These are phyloP conservation scores for Tetrahymena elliotti DNA, from an alignment of 73 alveolate species.

Conservation along the genomic window DNA sequence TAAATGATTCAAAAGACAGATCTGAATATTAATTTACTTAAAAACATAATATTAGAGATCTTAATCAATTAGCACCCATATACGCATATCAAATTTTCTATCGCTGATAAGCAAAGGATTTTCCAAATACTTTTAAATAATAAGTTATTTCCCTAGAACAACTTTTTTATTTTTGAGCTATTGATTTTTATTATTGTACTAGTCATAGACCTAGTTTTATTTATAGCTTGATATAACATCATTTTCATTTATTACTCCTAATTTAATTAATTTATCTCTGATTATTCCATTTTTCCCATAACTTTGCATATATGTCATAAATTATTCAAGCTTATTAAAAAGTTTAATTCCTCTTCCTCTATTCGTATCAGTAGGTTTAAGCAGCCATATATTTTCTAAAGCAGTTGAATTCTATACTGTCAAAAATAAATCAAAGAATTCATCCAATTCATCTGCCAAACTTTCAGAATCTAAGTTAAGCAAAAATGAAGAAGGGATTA, in stretches of 20 bases:
- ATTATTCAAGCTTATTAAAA: conserved; percentile 17
- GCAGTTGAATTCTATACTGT: neutral
- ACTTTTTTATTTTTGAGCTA: neutral
- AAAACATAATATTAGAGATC: conserved; percentile 7
- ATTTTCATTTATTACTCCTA: neutral
- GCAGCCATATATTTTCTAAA: conserved; percentile 7
- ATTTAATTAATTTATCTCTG: neutral
- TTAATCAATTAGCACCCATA: conserved; percentile 54
- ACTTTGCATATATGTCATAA: neutral
- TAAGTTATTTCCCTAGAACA: conserved; percentile 7
- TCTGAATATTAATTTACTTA: neutral
- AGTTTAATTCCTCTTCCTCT: conserved; percentile 39
- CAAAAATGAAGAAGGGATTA: neutral
- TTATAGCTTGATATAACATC: neutral
- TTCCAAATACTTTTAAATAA: conserved; percentile 65
- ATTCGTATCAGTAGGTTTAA: conserved; percentile 32
- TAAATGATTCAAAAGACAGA: neutral
- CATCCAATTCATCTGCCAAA: neutral
- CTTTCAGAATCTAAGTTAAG: neutral
- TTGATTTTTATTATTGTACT: neutral
- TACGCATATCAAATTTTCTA: conserved; percentile 61
- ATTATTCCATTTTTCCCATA: neutral
- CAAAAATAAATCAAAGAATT: neutral
- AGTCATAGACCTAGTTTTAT: neutral
- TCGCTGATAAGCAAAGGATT: conserved; percentile 43